Conservation (phyloP, 495 filamentous ascomycete species). For the Chlorociboria aeruginascens region DNA sequence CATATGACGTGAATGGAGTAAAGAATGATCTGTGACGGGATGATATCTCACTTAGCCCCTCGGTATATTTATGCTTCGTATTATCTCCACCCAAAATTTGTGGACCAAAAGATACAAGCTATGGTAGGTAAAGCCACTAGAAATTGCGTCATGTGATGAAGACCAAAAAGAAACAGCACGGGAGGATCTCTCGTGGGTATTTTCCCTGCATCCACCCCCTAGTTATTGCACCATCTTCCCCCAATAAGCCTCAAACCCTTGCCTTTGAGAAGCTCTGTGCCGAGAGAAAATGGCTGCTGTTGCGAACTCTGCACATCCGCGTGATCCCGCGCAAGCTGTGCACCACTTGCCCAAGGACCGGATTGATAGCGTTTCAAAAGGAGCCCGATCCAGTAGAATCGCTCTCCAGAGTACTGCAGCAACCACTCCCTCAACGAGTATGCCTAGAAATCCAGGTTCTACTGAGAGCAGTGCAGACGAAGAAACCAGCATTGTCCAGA, state of each 20-base stretch:
- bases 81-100: no score
- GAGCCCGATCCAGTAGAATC: slow-evolving; percentile 5
- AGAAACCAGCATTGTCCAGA: slow-evolving; percentile 11
- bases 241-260: background rate
- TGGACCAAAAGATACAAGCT: no score
- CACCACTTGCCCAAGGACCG: slow-evolving; percentile 2
- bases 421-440: background rate
- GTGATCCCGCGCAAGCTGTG: background rate
- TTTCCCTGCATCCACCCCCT: background rate
- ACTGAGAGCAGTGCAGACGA: slow-evolving; percentile 19
- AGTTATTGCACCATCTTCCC: background rate
- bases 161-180: no score
- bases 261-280: background rate
- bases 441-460: background rate
- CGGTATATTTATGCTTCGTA: no score
- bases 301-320: background rate
- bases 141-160: no score
- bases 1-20: background rate
- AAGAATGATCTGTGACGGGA: background rate
- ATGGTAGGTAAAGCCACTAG: no score
- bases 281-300: no score
- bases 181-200: background rate
- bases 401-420: background rate
- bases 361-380: slow-evolving; percentile 12
- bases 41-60: background rate